Percentiles rank a stretch among this genome's conserved stretches.
Conservation (phyloP, 2,329 filamentous ascomycete species). For the Beauveria pseudobassiana region DNA sequence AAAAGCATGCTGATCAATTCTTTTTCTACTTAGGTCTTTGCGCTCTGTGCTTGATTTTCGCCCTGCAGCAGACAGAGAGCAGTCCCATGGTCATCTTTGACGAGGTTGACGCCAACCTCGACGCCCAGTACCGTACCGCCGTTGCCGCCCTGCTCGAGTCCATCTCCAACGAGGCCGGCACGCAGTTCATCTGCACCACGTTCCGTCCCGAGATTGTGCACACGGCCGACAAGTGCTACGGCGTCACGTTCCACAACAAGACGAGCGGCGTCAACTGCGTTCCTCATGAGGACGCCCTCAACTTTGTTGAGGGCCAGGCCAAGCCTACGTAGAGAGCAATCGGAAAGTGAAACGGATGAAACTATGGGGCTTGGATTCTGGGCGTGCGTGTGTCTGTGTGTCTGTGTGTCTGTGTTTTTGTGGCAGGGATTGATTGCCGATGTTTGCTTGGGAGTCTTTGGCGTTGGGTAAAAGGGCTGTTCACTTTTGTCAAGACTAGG, state of each 20-base stretch:
- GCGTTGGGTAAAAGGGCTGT: constrained; percentile 1
- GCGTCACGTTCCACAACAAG: constrained; percentile 89
- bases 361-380: neutral
- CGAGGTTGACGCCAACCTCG: constrained; percentile 96
- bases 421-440: neutral
- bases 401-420: neutral
- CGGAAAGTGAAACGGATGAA: neutral
- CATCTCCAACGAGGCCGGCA: constrained; percentile 59
- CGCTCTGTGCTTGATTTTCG: constrained; percentile 94
- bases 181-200: constrained; percentile 95
- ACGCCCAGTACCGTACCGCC: constrained; percentile 94
- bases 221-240: constrained; percentile 96
- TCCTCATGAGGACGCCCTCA: constrained; percentile 74
- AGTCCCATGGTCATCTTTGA: constrained; percentile 99
- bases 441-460: neutral
- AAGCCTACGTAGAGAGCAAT: constrained; percentile 22
- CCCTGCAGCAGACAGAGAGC: constrained; percentile 95
- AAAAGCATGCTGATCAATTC: constrained; percentile 16
- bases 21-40: constrained; percentile 61
- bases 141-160: constrained; percentile 83
- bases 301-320: constrained; percentile 84
- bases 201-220: constrained; percentile 95
- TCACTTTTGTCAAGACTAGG: neutral
- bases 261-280: constrained; percentile 92
- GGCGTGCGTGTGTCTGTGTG: neutral